Base-by-base conservation (phyloP, 1,139 yeast species). In the Hansenula sp. region DNA sequence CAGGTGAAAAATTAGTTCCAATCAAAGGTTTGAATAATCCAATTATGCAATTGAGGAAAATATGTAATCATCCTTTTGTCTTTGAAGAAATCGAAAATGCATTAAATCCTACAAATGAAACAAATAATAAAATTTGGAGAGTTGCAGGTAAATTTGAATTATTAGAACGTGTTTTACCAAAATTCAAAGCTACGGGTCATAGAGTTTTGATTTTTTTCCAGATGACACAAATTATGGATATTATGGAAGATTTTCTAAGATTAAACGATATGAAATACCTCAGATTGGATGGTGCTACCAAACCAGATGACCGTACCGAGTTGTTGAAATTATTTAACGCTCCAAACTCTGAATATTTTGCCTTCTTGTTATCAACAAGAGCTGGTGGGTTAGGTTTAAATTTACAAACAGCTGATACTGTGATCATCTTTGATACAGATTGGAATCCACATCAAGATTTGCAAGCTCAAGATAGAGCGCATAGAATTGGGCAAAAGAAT, bases 51-150 rank as follows among this genome's bases (percentile, higher is more conserved):
- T 74, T 93, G 66, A 79, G 96, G 58, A 93, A 93, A 65, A 90
- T 93, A 55, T 93, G 98, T 71, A 93, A 93, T 63, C 99, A 93
- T 71, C 99, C 99, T 1, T 93, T 85, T 70, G 98, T 93, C 15
- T 93, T 89, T 65, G 96, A 88, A 61, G 98, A 90, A 54, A 96
- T 93, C 39, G 99, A 93, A 67, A 79, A 82, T 49, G 73, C 88
- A 51, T 79, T 93, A 42, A 89, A 91, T 60, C 96, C 98, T 17
- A 67, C 76, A 0, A 73, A 73, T 45, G 79, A 76, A 53, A 84
- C 89, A 1, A 83, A 84, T 57, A 85, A 82, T 53, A 68, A 75
- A 47, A 83, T 85, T 48, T 85, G 93, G 93, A 74, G 89, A 66
- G 77, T 72, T 38, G 77, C 83, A 10, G 95, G 95, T 54, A 87